A percentile compares a stretch with the other conserved stretches of the same genome.
These are phyloP conservation scores for Eucalyptus fibrosa DNA, from an alignment of 345 rosid genomes.

Conservation along the genomic window DNA sequence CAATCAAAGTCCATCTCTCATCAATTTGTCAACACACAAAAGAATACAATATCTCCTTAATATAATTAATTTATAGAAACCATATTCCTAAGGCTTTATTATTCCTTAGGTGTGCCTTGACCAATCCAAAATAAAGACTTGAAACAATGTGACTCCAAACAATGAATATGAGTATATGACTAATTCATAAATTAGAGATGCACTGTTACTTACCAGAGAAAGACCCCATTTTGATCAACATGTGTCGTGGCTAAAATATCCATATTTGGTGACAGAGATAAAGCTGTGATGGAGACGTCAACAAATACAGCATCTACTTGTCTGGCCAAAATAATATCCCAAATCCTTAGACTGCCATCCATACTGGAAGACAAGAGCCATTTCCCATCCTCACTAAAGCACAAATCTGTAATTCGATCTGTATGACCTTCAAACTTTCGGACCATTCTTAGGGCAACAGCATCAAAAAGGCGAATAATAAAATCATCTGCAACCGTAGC, in stretches of 20 bases:
- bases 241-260: constrained; percentile 87
- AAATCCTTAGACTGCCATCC: constrained; percentile 91
- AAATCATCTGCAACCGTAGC: constrained; percentile 89
- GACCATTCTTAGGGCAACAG: constrained; percentile 66
- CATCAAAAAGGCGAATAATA: constrained; percentile 64
- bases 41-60: background rate
- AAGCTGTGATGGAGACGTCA: constrained; percentile 70
- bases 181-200: background rate
- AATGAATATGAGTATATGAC: background rate
- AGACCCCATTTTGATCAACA: constrained; percentile 90
- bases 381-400: constrained; percentile 95
- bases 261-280: constrained; percentile 93
- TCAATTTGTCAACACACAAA: background rate
- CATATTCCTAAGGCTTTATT: background rate
- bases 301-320: constrained; percentile 87
- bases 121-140: background rate
- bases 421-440: constrained; percentile 94
- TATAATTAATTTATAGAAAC: background rate
- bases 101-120: background rate
- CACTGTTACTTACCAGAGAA: constrained; percentile 49
- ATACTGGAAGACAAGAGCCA: constrained; percentile 93
- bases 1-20: background rate
- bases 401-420: constrained; percentile 79
- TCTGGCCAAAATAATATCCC: constrained; percentile 87
- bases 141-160: background rate